Conservation (phyloP, 1,284 basidiomycete genomes). For the Boletus semigastroideus region DNA sequence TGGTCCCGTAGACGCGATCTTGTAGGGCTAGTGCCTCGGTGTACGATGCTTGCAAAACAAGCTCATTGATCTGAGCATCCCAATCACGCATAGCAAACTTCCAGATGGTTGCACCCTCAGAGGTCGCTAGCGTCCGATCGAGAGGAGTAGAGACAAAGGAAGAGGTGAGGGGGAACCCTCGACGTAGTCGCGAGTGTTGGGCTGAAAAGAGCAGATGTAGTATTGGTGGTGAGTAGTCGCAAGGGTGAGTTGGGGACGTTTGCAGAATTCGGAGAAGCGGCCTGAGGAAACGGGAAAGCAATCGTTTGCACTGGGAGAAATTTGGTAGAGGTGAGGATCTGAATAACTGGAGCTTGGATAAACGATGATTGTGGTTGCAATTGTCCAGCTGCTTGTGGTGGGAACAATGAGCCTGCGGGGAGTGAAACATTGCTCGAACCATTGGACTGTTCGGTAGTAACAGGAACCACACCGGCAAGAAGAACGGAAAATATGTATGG, state of each 20-base stretch:
- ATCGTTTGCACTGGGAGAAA: conserved; percentile 64
- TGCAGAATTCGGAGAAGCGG: conserved; percentile 22
- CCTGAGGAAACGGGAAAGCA: conserved; percentile 56
- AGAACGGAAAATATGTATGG: conserved; percentile 86
- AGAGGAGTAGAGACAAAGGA: conserved; percentile 72
- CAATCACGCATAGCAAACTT: conserved; percentile 70
- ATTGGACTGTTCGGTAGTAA: conserved; percentile 21
- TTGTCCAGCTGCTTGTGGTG: conserved; percentile 16
- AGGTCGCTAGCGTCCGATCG: conserved; percentile 59
- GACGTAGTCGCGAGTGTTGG: conserved; percentile 30
- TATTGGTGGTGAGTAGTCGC: conserved; percentile 46
- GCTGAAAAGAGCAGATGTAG: conserved; percentile 44
- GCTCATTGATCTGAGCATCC: conserved; percentile 83
- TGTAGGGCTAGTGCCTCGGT: conserved; percentile 81
- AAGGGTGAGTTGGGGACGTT: conserved; percentile 40
- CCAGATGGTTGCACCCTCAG: conserved; percentile 80
- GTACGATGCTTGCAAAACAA: conserved; percentile 73
- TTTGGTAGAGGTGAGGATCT: conserved; percentile 80
- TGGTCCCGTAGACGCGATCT: conserved; percentile 41
- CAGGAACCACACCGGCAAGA: conserved; percentile 64
- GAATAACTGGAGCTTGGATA: conserved; percentile 60
- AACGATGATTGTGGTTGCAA: conserved; percentile 31
- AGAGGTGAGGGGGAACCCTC: conserved; percentile 47
- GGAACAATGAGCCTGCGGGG: conserved; percentile 25
- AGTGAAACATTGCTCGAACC: conserved; percentile 22